Conservation (phyloP, 225 moss, liverwort and hornwort genomes). For the Sphagnum contortum region DNA sequence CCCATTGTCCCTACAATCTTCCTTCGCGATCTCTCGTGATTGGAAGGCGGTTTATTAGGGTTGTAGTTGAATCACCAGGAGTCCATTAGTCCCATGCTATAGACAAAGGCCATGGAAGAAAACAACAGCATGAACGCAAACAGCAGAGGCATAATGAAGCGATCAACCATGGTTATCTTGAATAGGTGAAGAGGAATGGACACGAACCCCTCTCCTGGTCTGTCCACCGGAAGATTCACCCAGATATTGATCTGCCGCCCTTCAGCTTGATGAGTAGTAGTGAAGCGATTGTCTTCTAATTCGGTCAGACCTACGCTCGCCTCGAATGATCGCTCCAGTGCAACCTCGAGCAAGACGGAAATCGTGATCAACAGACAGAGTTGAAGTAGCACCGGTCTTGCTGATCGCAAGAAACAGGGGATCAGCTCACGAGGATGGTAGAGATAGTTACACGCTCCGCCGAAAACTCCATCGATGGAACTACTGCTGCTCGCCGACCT, state of each 20-base stretch:
- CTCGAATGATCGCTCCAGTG: conserved; percentile 6
- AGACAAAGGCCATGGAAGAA: conserved; percentile 14
- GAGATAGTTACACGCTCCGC: too few relatives aligned
- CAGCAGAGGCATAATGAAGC: conserved; percentile 11
- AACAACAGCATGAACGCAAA: conserved; percentile 15
- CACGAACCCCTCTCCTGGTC: conserved; percentile 19
- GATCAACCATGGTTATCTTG: conserved; percentile 12
- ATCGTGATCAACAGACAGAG: conserved; percentile 12
- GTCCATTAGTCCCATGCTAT: conserved; percentile 5
- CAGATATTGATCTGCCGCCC: background rate
- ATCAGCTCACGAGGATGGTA: too few relatives aligned
- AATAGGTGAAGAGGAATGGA: conserved; percentile 19
- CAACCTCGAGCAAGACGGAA: conserved; percentile 12
- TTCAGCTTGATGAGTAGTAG: background rate
- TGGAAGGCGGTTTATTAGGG: too few relatives aligned
- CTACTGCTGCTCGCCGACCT: too few relatives aligned
- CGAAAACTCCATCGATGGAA: too few relatives aligned
- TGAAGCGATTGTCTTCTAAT: conserved; percentile 2
- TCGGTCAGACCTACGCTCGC: conserved; percentile 16
- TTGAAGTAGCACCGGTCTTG: conserved; percentile 8
- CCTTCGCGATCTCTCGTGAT: too few relatives aligned
- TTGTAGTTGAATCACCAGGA: too few relatives aligned
- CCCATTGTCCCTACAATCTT: too few relatives aligned
- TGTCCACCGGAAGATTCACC: conserved; percentile 18
- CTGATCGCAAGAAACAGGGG: too few relatives aligned